A percentile compares a stretch with the other conserved stretches of the same genome.
These are phyloP conservation scores for Ophiostoma tasmaniense DNA, from an alignment of 2,329 filamentous ascomycete species.

Conservation along the genomic window DNA sequence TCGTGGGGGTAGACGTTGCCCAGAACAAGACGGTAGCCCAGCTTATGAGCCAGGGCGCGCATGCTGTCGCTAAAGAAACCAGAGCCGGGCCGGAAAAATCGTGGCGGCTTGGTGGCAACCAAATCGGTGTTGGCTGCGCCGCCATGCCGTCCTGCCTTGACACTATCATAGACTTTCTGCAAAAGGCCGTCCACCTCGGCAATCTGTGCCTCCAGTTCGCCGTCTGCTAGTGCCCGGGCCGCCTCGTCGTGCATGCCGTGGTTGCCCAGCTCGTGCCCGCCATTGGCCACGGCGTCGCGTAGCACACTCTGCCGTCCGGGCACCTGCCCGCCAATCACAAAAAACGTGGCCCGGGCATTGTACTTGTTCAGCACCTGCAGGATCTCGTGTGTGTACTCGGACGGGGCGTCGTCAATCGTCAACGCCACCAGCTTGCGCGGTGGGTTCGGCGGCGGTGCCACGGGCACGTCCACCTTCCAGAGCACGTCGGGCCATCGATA, in stretches of 20 bases:
- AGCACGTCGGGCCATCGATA: slow-evolving; percentile 69
- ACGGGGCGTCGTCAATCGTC: slow-evolving; percentile 82
- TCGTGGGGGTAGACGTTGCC: slow-evolving; percentile 86
- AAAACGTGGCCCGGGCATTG: slow-evolving; percentile 72
- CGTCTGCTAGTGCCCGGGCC: slow-evolving; percentile 50
- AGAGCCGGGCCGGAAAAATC: slow-evolving; percentile 74
- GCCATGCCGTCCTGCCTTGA: slow-evolving; percentile 23
- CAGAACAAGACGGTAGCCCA: slow-evolving; percentile 67
- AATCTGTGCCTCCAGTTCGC: slow-evolving; percentile 56
- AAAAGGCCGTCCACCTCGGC: slow-evolving; percentile 54
- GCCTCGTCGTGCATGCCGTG: slow-evolving; percentile 86
- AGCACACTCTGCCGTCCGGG: slow-evolving; percentile 46
- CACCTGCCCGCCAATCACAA: slow-evolving; percentile 76
- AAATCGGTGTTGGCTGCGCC: slow-evolving; percentile 32
- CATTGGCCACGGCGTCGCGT: slow-evolving; percentile 47
- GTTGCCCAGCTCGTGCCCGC: slow-evolving; percentile 66
- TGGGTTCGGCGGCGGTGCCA: background rate
- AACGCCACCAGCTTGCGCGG: slow-evolving; percentile 60
- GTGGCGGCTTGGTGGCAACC: slow-evolving; percentile 32
- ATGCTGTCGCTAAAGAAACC: slow-evolving; percentile 72
- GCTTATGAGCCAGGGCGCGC: slow-evolving; percentile 47
- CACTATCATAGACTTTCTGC: slow-evolving; percentile 45
- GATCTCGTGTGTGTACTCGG: slow-evolving; percentile 61
- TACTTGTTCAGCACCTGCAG: slow-evolving; percentile 57
- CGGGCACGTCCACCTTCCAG: slow-evolving; percentile 51